Evolutionary conservation across 129 eudicot species (phyloP).

Genomic region (Lactuca saligna): DNA sequence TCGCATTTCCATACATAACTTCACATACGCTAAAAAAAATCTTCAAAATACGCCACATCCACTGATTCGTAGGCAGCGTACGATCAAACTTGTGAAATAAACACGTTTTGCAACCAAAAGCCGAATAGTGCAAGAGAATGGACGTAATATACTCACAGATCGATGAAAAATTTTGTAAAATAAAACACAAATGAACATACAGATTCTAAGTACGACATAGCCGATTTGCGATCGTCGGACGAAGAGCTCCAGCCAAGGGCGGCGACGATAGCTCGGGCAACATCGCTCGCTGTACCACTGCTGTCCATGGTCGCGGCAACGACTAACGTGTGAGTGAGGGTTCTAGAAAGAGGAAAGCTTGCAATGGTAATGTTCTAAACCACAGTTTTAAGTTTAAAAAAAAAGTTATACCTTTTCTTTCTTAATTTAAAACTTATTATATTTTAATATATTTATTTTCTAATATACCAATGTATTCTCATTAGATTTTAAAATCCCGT

Average conservation of each 20-base stretch:
- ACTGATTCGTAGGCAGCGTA: background rate
- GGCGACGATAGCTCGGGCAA: conserved; percentile 72
- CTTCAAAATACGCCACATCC: background rate
- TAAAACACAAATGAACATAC: conserved; percentile 33
- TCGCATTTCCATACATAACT: conserved; percentile 12
- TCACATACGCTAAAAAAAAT: background rate
- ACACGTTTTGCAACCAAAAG: conserved; percentile 6
- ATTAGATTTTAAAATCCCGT: too few species aligned
- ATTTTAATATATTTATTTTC: too few species aligned
- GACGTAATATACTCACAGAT: background rate
- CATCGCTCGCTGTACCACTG: conserved; percentile 49
- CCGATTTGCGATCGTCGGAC: conserved; percentile 72
- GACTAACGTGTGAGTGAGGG: conserved; percentile 23
- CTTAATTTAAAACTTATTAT: too few species aligned
- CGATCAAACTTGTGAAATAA: background rate
- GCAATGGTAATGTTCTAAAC: conserved; percentile 14
- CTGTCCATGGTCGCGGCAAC: conserved; percentile 32
- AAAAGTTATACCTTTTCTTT: background rate
- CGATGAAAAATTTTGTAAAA: background rate
- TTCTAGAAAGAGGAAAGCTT: conserved; percentile 31
- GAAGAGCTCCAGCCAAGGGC: conserved; percentile 78
- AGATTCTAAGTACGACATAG: conserved; percentile 67
- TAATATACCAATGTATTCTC: too few species aligned
- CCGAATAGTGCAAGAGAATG: conserved; percentile 1
- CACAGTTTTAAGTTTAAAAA: background rate